Conservation (phyloP, 352 stramenopile genomes). For the Pilasporangium apinafurcum region DNA sequence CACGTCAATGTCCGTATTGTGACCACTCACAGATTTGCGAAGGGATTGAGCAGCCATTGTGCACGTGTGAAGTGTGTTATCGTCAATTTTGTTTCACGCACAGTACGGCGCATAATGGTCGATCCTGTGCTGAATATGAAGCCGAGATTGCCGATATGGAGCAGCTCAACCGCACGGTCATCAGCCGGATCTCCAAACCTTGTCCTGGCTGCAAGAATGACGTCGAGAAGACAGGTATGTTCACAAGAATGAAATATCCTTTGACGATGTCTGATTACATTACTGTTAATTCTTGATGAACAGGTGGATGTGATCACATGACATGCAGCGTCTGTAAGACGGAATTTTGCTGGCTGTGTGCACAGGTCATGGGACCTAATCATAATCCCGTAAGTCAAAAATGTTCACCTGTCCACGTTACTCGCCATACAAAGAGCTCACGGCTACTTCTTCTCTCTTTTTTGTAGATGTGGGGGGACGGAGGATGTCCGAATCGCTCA, state of each 20-base stretch:
- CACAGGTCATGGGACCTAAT: slow-evolving; percentile 69
- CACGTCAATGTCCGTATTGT: slow-evolving; percentile 54
- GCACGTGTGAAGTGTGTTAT: slow-evolving; percentile 28
- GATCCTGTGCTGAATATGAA: slow-evolving; percentile 74
- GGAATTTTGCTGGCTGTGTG: slow-evolving; percentile 89
- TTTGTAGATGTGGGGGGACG: slow-evolving; percentile 18
- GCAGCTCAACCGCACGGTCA: slow-evolving; percentile 78
- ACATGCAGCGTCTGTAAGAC: slow-evolving; percentile 78
- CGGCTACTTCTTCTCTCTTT: too few species aligned
- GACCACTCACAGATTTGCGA: slow-evolving; percentile 48
- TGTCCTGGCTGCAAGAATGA: slow-evolving; percentile 86
- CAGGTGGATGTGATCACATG: slow-evolving; percentile 92
- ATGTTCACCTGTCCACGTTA: too few species aligned
- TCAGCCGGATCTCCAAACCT: slow-evolving; percentile 73
- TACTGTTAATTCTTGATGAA: too few species aligned
- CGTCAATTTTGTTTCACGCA: slow-evolving; percentile 85
- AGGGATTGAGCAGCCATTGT: slow-evolving; percentile 31
- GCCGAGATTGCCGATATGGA: slow-evolving; percentile 68
- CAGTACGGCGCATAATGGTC: slow-evolving; percentile 71
- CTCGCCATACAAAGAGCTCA: too few species aligned
- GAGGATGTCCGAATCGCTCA: too few species aligned
- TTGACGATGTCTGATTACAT: too few species aligned
- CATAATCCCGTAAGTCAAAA: slow-evolving; percentile 86
- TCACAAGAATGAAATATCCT: too few species aligned
- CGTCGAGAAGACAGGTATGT: slow-evolving; percentile 87